Evolutionary conservation across 176 grass and related monocot genomes (phyloP).

Genomic region (Lolium multiflorum): DNA sequence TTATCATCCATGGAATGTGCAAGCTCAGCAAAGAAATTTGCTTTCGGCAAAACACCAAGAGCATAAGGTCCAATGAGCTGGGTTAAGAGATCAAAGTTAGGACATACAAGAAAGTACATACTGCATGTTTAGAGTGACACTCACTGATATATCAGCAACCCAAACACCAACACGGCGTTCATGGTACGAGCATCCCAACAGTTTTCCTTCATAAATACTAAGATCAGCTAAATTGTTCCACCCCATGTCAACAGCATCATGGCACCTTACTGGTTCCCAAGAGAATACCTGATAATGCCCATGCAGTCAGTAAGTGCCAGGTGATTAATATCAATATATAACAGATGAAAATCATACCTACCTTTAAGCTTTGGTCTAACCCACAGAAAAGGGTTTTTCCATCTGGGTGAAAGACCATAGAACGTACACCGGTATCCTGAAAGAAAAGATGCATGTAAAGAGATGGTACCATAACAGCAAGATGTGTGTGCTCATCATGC

Average conservation of each 20-base stretch:
- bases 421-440: constrained; percentile 65
- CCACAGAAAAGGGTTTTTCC: constrained; percentile 95
- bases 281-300: constrained; percentile 77
- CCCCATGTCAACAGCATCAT: constrained; percentile 88
- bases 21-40: constrained; percentile 60
- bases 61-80: constrained; percentile 97
- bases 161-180: constrained; percentile 84
- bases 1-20: constrained; percentile 56
- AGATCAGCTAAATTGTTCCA: constrained; percentile 92
- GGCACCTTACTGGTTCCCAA: constrained; percentile 96
- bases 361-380: constrained; percentile 82
- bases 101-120: constrained; percentile 28
- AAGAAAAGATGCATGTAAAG: constrained; percentile 19
- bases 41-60: constrained; percentile 82
- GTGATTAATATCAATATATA: neutral
- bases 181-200: constrained; percentile 87
- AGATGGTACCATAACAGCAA: constrained; percentile 12
- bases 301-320: constrained; percentile 31
- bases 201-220: constrained; percentile 99
- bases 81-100: constrained; percentile 41
- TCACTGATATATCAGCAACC: constrained; percentile 96
- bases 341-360: constrained; percentile 38
- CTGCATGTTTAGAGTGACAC: constrained; percentile 30
- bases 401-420: constrained; percentile 97
- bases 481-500: neutral